Conservation (phyloP, 2,329 filamentous ascomycete species). For the Coniochaeta hoffmannii region DNA sequence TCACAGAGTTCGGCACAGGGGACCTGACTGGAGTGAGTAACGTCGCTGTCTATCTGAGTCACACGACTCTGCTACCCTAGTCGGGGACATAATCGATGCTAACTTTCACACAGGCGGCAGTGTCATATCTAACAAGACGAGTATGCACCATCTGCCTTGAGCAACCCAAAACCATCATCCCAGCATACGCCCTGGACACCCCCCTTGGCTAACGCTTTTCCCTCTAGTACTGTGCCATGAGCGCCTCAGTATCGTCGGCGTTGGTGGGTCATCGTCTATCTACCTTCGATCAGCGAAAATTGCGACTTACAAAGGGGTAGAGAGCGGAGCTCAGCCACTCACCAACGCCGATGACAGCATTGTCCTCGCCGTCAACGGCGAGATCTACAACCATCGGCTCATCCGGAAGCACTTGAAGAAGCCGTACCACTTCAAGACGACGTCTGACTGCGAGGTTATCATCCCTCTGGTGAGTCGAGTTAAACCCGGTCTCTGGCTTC, state of each 20-base stretch:
- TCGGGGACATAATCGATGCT: slow-evolving; percentile 20
- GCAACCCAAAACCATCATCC: background rate
- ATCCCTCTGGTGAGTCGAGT: slow-evolving; percentile 72
- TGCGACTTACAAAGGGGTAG: slow-evolving; percentile 36
- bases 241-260: slow-evolving; percentile 93
- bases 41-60: slow-evolving; percentile 11
- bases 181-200: background rate
- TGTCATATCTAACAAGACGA: slow-evolving; percentile 83
- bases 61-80: slow-evolving; percentile 8
- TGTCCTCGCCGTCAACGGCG: slow-evolving; percentile 93
- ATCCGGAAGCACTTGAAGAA: slow-evolving; percentile 80
- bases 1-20: slow-evolving; percentile 81
- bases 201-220: slow-evolving; percentile 20
- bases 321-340: slow-evolving; percentile 91
- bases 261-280: slow-evolving; percentile 53
- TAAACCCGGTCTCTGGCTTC: background rate
- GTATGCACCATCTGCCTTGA: slow-evolving; percentile 43
- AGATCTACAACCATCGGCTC: slow-evolving; percentile 99
- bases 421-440: slow-evolving; percentile 94
- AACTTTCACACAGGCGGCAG: slow-evolving; percentile 61
- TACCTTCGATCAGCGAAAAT: slow-evolving; percentile 11
- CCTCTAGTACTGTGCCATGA: slow-evolving; percentile 85
- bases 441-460: slow-evolving; percentile 98
- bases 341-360: slow-evolving; percentile 85
- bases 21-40: slow-evolving; percentile 94